These are phyloP conservation scores for Novymonas esmeraldas DNA, from an alignment of 208 protist species.

Conservation along the genomic window DNA sequence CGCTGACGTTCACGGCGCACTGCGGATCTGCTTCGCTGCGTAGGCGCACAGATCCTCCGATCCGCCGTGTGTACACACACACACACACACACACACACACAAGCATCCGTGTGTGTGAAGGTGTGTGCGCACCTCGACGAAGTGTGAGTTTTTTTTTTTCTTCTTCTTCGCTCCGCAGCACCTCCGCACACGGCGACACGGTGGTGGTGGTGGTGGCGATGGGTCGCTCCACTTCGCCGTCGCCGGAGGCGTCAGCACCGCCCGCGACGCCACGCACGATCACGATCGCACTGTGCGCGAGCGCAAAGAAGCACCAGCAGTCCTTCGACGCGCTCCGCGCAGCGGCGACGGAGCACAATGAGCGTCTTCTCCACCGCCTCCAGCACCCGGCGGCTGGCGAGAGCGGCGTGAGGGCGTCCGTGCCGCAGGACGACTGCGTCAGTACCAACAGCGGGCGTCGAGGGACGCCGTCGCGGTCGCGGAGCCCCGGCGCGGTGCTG, in stretches of 20 bases:
- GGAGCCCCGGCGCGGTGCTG: not conserved
- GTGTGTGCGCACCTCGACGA: not conserved
- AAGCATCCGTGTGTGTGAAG: not conserved
- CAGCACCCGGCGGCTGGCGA: constrained; percentile 1
- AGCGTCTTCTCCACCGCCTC: constrained; percentile 3
- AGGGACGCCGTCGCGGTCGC: not conserved
- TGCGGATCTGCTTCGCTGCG: too few species aligned
- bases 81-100: not conserved
- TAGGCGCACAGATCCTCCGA: too few species aligned
- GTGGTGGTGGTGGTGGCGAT: too few species aligned
- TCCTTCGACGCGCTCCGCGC: constrained; percentile 67
- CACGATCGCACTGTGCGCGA: constrained; percentile 68
- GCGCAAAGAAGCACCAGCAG: constrained; percentile 73
- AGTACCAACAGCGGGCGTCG: not conserved
- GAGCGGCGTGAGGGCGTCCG: not conserved
- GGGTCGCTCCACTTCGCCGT: not conserved
- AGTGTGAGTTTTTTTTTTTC: not conserved
- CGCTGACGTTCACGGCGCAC: too few species aligned
- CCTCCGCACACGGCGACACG: not conserved
- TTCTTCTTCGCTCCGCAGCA: not conserved
- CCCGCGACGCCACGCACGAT: constrained; percentile 15
- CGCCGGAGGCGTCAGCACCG: not conserved
- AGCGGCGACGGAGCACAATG: constrained; percentile 40
- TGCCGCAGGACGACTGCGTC: not conserved
- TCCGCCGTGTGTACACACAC: not conserved